Conservation (phyloP, 495 filamentous ascomycete genomes). For the Penicillium egyptiacum region DNA sequence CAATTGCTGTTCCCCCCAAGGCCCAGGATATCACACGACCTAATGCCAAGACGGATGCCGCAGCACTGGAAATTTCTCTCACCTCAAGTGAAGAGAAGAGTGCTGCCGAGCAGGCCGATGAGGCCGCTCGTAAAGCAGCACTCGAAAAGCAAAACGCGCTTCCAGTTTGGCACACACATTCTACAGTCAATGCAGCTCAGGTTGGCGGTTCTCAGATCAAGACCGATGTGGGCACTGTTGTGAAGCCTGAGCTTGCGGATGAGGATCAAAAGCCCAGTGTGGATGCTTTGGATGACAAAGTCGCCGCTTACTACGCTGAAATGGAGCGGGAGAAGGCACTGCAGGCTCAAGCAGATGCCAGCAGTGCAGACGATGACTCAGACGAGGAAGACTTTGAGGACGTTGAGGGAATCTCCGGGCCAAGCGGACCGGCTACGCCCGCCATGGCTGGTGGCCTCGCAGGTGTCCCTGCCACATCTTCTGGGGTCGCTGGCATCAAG, state of each 20-base stretch:
- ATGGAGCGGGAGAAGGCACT: slow-evolving; percentile 51
- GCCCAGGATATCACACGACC: slow-evolving; percentile 70
- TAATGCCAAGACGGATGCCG: slow-evolving; percentile 61
- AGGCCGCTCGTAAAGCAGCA: slow-evolving; percentile 68
- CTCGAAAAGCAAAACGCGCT: slow-evolving; percentile 81
- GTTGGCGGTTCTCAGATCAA: slow-evolving; percentile 30
- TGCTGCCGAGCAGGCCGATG: slow-evolving; percentile 72
- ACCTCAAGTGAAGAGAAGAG: slow-evolving; percentile 71
- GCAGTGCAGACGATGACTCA: slow-evolving; percentile 48
- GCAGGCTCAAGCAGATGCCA: slow-evolving; percentile 47
- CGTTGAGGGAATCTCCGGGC: slow-evolving; percentile 42
- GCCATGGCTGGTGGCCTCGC: slow-evolving; percentile 33
- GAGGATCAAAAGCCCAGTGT: slow-evolving; percentile 56
- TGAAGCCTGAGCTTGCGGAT: slow-evolving; percentile 51
- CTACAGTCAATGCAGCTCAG: slow-evolving; percentile 60
- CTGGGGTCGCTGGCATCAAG: slow-evolving; percentile 33
- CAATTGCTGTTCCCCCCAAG: slow-evolving; percentile 43
- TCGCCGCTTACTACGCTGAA: slow-evolving; percentile 53
- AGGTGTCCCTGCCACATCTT: slow-evolving; percentile 28
- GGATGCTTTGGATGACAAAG: slow-evolving; percentile 48
- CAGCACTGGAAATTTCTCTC: slow-evolving; percentile 75
- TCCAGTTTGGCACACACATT: slow-evolving; percentile 85
- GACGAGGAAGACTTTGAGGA: slow-evolving; percentile 55
- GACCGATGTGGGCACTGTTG: slow-evolving; percentile 35
- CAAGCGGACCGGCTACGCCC: slow-evolving; percentile 41